These are phyloP conservation scores for Candida easanensis DNA, from an alignment of 805 yeast species.

Conservation along the genomic window DNA sequence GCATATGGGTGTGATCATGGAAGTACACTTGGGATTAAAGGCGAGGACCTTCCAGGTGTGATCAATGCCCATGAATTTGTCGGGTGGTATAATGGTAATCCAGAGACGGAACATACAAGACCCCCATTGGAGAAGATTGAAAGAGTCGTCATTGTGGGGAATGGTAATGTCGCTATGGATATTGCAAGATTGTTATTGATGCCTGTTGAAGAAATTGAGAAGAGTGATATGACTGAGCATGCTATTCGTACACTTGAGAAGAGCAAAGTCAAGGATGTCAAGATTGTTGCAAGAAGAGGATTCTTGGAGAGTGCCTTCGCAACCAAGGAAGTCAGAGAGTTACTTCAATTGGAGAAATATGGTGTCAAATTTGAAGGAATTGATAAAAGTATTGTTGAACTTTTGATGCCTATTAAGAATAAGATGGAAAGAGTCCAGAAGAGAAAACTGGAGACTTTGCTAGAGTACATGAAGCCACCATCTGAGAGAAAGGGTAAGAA, in stretches of 20 bases:
- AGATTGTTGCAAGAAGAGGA: constrained; percentile 84
- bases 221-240: constrained; percentile 67
- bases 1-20: constrained; percentile 81
- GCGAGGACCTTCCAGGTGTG: constrained; percentile 56
- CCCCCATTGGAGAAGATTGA: constrained; percentile 63
- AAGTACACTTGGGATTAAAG: constrained; percentile 50
- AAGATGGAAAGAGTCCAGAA: constrained; percentile 49
- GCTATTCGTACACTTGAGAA: constrained; percentile 54
- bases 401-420: constrained; percentile 56
- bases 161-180: constrained; percentile 95
- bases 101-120: constrained; percentile 43
- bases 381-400: constrained; percentile 36
- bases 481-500: constrained; percentile 22
- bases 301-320: constrained; percentile 84
- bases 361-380: constrained; percentile 48
- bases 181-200: constrained; percentile 77
- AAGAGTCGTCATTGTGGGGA: constrained; percentile 83
- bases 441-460: constrained; percentile 61
- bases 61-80: constrained; percentile 83
- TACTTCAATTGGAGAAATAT: constrained; percentile 55
- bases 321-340: constrained; percentile 86
- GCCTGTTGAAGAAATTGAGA: constrained; percentile 51
- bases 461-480: constrained; percentile 44
- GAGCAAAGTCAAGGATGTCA: constrained; percentile 60
- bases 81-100: constrained; percentile 95